phyloP scores from a whole-genome alignment of 768 basidiomycete species.

The Trametopsis cervina region DNA sequence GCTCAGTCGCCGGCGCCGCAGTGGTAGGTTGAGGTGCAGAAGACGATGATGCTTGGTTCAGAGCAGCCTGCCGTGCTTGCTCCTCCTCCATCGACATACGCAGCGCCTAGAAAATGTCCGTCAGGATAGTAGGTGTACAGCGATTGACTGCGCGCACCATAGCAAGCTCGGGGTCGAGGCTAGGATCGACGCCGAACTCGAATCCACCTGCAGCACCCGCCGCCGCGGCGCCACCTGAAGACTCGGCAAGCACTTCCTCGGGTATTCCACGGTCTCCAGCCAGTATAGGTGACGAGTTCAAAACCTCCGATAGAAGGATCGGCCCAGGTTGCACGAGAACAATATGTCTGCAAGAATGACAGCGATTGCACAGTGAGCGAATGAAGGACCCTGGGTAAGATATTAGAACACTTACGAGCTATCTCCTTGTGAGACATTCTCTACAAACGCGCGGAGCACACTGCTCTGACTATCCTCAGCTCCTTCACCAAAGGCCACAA shows the following conservation, averaged over 20 bases:
- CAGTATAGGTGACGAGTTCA: conserved; percentile 78
- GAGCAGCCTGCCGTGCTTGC: conserved; percentile 62
- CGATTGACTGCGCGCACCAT: conserved; percentile 51
- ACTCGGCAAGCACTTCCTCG: conserved; percentile 45
- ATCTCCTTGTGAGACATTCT: conserved; percentile 72
- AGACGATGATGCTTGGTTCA: conserved; percentile 30
- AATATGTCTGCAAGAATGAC: conserved; percentile 53
- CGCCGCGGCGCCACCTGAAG: conserved; percentile 32
- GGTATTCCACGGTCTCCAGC: conserved; percentile 74
- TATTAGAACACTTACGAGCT: conserved; percentile 78
- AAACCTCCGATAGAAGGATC: conserved; percentile 74
- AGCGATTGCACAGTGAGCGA: background rate
- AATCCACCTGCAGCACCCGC: conserved; percentile 46
- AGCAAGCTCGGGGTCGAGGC: conserved; percentile 91
- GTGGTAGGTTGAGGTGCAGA: conserved; percentile 26
- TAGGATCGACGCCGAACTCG: conserved; percentile 92
- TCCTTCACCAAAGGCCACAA: conserved; percentile 86
- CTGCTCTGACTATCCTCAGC: conserved; percentile 69
- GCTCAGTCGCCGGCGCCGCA: conserved; percentile 25
- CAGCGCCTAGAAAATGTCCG: conserved; percentile 58
- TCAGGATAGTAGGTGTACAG: background rate
- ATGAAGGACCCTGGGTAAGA: background rate
- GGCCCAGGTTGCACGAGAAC: conserved; percentile 72
- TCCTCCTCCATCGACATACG: conserved; percentile 98
- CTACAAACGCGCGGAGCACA: conserved; percentile 76